Conservation (phyloP, 2,329 filamentous ascomycete species). For the Helicocarpus griseus region DNA sequence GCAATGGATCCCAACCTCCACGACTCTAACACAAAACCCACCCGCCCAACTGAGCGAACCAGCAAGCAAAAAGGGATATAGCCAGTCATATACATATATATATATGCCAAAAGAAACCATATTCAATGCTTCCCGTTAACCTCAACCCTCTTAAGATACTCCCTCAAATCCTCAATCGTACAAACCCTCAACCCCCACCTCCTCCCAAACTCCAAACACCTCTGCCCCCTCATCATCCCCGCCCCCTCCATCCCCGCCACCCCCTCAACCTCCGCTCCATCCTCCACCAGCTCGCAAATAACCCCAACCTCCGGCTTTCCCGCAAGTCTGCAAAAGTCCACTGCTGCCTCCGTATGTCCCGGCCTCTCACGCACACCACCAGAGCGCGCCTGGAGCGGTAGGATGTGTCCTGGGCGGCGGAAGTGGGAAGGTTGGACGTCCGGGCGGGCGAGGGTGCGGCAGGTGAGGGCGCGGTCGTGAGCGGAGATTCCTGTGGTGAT, state of each 20-base stretch:
- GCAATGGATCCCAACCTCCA: too few species aligned
- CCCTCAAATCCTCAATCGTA: conserved; percentile 84
- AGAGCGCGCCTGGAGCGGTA: conserved; percentile 67
- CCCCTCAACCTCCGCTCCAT: conserved; percentile 63
- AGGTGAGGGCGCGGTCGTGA: conserved; percentile 74
- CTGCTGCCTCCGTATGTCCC: conserved; percentile 88
- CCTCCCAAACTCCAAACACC: conserved; percentile 77
- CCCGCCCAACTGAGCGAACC: too few species aligned
- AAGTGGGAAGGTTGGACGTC: conserved; percentile 51
- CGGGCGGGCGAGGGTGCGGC: conserved; percentile 64
- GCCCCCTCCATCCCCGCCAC: conserved; percentile 53
- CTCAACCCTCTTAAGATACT: conserved; percentile 56
- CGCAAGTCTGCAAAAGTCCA: conserved; percentile 80
- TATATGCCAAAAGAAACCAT: too few species aligned
- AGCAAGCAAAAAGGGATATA: too few species aligned
- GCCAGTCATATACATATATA: too few species aligned
- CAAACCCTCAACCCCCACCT: conserved; percentile 86
- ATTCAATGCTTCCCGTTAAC: conserved; percentile 26
- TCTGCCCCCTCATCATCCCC: conserved; percentile 90
- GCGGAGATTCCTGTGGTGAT: conserved; percentile 87
- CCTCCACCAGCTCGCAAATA: conserved; percentile 86
- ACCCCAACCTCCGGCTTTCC: conserved; percentile 67
- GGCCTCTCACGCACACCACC: conserved; percentile 71
- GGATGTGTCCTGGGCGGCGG: conserved; percentile 77
- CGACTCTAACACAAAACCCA: too few species aligned